These are phyloP conservation scores for Fusarium redolens DNA, from an alignment of 2,329 filamentous ascomycete genomes.

Conservation along the genomic window DNA sequence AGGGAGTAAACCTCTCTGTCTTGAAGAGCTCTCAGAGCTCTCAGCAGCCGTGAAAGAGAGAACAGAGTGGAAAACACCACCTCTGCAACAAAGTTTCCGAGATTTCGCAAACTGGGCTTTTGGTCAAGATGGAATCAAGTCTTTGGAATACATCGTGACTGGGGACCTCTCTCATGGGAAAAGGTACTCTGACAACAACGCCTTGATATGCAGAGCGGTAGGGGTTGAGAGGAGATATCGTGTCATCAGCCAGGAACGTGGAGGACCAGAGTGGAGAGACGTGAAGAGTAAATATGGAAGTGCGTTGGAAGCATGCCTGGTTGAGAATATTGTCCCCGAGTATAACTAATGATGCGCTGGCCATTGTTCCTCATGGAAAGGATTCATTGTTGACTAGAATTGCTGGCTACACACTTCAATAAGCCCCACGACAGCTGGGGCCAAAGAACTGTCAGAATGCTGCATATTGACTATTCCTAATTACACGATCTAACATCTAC, in stretches of 20 bases:
- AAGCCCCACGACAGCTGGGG: too few species aligned
- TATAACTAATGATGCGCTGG: not conserved
- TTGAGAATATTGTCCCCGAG: not conserved
- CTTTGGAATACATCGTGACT: not conserved
- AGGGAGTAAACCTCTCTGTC: accelerated
- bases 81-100: not conserved
- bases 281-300: not conserved
- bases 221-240: not conserved
- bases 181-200: not conserved
- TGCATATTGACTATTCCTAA: not conserved
- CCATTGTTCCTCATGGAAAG: too few species aligned
- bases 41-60: not conserved
- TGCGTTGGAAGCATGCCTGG: not conserved
- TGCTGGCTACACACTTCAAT: too few species aligned
- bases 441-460: not conserved
- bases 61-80: not conserved
- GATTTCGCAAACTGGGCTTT: not conserved
- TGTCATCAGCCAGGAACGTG: not conserved
- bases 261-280: not conserved
- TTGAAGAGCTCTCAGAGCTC: accelerated
- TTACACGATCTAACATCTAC: not conserved
- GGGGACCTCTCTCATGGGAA: accelerated
- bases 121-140: accelerated
- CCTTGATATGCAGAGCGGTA: not conserved
- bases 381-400: not conserved